Conservation (phyloP, 495 filamentous ascomycete genomes). For the Penicillium parvum region DNA sequence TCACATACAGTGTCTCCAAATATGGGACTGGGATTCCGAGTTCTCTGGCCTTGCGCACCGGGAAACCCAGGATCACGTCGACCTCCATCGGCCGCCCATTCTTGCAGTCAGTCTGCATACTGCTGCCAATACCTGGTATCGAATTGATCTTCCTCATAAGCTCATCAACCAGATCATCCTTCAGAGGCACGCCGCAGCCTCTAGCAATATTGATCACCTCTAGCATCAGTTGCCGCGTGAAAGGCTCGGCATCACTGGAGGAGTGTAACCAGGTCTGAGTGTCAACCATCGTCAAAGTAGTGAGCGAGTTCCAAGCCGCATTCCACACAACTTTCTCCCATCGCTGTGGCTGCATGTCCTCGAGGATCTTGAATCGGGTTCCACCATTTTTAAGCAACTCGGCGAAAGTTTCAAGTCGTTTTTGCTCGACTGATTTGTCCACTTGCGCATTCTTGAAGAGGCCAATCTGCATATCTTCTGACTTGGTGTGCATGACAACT, state of each 20-base stretch:
- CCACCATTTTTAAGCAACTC: constrained; percentile 32
- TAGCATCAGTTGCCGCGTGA: constrained; percentile 42
- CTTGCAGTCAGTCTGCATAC: constrained; percentile 52
- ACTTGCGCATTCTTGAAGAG: constrained; percentile 39
- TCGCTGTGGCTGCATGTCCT: constrained; percentile 43
- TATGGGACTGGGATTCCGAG: constrained; percentile 43
- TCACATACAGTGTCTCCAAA: constrained; percentile 43
- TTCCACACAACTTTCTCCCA: constrained; percentile 57
- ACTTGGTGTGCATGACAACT: constrained; percentile 39
- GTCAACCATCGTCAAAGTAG: constrained; percentile 47
- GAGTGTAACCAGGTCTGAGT: constrained; percentile 45
- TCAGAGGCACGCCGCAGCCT: constrained; percentile 37
- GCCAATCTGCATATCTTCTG: constrained; percentile 44
- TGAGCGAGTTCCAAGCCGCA: constrained; percentile 50
- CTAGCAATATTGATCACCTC: constrained; percentile 48
- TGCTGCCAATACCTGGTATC: constrained; percentile 43
- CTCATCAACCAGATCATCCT: constrained; percentile 35
- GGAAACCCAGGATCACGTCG: constrained; percentile 53
- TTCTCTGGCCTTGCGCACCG: constrained; percentile 45
- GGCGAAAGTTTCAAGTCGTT: constrained; percentile 35
- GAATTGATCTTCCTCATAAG: constrained; percentile 40
- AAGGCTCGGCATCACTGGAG: constrained; percentile 35
- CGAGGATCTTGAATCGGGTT: constrained; percentile 36
- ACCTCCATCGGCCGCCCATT: constrained; percentile 49
- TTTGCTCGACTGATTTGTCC: constrained; percentile 17